Evolutionary conservation across 345 rosid genomes (phyloP), one percentile per base, ranked within the genome.

Genomic region (Eucalyptus pumila): DNA sequence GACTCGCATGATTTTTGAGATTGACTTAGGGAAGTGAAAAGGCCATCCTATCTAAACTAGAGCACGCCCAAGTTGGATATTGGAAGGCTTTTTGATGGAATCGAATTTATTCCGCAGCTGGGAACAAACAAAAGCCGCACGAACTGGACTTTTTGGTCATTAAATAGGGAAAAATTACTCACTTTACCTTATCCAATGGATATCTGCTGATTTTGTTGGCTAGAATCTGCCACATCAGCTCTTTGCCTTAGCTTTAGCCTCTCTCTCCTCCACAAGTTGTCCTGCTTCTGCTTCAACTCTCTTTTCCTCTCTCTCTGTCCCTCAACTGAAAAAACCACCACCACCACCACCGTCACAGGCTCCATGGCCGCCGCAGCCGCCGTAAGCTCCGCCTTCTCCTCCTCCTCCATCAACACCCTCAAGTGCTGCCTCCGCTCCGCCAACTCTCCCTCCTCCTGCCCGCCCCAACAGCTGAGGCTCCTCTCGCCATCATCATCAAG

Each of bases 301-400:
- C 3, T 21, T 44, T 76, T 42, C 8, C 44, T 34, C 44, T 67
- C 80, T 6, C 76, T 62, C 69, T 69, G 13, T 21, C 45, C 27
- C 17, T 65, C 56, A 89, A 88, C 90, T 23, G 86, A 27, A 69
- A 89, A 83, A 87, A 87, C 91, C 88, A 91, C 90, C 81, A 5
- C 30, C 72, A 27, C 19, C 27, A 3, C 83, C 83, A 6, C 34
- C 83, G 27, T 40, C 47, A 11, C 83, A 0, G 40, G 83, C 83
- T 92, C 94, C 54, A 93, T 95, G 88, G 86, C 94, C 50, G 93
- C 92, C 47, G 92, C 94, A 26, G 93, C 91, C 26, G 91, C 95
- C 92, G 58, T 91, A 6, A 89, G 91, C 24, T 92, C 95, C 15
- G 89, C 92, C 81, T 91, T 95, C 89, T 91, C 92, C 19, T 90